Evolutionary conservation across 2,329 filamentous ascomycete species (phyloP).

Genomic region (Pseudogymnoascus sp.): DNA sequence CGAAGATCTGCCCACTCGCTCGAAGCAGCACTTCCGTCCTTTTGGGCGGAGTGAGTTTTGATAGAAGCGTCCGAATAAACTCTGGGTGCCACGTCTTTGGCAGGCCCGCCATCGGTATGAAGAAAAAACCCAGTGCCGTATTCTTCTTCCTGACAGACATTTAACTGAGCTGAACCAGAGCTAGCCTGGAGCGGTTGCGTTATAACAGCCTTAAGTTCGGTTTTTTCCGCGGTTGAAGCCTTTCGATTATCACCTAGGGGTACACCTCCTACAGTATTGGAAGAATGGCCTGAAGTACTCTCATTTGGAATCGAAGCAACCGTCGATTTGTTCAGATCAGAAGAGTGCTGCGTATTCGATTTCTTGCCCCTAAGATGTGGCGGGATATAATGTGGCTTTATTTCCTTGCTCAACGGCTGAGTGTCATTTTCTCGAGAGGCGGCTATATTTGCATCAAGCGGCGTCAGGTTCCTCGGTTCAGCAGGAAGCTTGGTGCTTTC

Average conservation of each 20-base stretch:
- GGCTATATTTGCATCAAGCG: background rate
- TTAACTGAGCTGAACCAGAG: background rate
- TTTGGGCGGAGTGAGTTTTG: background rate
- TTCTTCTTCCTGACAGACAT: background rate
- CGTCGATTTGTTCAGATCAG: background rate
- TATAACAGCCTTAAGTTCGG: background rate
- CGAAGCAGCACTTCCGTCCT: background rate
- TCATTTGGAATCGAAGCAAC: background rate
- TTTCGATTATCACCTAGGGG: background rate
- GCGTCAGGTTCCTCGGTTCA: background rate
- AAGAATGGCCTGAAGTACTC: background rate
- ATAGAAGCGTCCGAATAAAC: background rate
- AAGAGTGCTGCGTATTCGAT: background rate
- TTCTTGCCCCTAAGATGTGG: constrained; percentile 11
- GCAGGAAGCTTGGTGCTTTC: background rate
- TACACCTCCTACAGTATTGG: background rate
- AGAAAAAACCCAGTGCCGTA: background rate
- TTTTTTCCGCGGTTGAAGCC: background rate
- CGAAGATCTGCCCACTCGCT: background rate
- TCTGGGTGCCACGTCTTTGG: background rate
- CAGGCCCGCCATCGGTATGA: background rate
- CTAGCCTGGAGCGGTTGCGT: background rate
- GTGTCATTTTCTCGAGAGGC: background rate
- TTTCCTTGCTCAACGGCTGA: background rate
- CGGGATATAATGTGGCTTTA: constrained; percentile 2